These are phyloP conservation scores for Synchytrium microbalum DNA, from an alignment of 371 early-diverging fungal genomes.

Conservation along the genomic window DNA sequence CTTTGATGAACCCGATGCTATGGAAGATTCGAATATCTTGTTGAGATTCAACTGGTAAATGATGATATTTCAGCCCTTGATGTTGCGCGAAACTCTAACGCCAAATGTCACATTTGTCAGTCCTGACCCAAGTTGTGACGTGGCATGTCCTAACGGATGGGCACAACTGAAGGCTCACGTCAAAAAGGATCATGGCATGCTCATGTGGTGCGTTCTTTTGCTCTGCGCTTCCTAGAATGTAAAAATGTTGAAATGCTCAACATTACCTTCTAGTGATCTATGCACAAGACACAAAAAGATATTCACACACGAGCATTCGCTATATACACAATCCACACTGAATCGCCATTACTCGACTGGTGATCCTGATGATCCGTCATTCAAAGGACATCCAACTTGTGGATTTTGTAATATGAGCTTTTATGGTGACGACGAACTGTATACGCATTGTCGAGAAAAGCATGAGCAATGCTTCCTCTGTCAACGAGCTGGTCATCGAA, in stretches of 20 bases:
- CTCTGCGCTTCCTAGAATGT: background rate
- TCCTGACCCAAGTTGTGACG: conserved; percentile 66
- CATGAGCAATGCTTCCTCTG: conserved; percentile 94
- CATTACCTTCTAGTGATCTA: conserved; percentile 59
- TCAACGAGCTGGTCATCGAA: conserved; percentile 57
- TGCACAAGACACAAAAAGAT: conserved; percentile 81
- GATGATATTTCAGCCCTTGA: background rate
- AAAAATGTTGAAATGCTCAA: conserved; percentile 4
- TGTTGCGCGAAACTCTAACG: background rate
- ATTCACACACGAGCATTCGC: conserved; percentile 80
- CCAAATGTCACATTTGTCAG: no score
- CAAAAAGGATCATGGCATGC: conserved; percentile 57
- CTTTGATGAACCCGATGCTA: conserved; percentile 66
- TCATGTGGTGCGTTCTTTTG: conserved; percentile 61
- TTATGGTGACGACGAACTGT: conserved; percentile 84
- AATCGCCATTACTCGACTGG: conserved; percentile 63
- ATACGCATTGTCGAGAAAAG: conserved; percentile 83
- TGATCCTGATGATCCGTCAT: conserved; percentile 64
- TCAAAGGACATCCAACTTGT: conserved; percentile 90
- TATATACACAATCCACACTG: conserved; percentile 63
- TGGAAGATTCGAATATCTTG: conserved; percentile 61
- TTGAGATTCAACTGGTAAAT: conserved; percentile 59
- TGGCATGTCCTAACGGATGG: conserved; percentile 67
- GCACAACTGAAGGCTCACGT: conserved; percentile 72
- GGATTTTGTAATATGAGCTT: conserved; percentile 75